Evolutionary conservation across 306 rosid genomes (phyloP), one percentile per base, ranked within the genome.

Genomic region (Sesbania bispinosa): DNA sequence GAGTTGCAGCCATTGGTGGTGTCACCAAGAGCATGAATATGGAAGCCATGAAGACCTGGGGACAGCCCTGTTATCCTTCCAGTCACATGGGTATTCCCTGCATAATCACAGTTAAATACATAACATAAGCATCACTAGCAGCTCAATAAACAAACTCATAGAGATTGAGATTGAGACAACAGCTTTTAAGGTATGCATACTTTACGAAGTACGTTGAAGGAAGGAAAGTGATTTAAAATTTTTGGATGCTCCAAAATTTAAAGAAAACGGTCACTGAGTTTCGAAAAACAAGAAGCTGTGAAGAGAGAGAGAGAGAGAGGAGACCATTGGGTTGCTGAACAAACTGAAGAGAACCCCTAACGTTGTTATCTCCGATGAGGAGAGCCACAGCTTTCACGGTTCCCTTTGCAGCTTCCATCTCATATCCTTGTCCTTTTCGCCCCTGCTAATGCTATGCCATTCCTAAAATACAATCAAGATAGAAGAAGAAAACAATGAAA

Each of bases 281-380:
- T n/a, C n/a, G n/a, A n/a, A n/a, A 33, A 16, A 66, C 15, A 10
- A 23, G 15, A 20, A 52, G 10, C 20, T n/a, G n/a, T n/a, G n/a
- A 24, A 73, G 32, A 62, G 46, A 69, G 61, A 38, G 29, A 83
- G 36, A 77, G 68, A 64, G 32, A n/a, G 71, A 59, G 48, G 4
- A 14, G 19, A 89, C 88, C 92, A 62, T 57, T 58, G 54, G 85
- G 42, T 23, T 74, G 69, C 65, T 85, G 87, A 46, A 71, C 36
- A 60, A 90, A 90, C 15, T 90, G 87, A 77, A 90, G 69, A 71
- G 83, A 81, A 33, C 96, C 96, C 72, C 84, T 84, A 19, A 87
- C 53, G 77, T 27, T 80, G 86, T 63, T 38, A 30, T 75, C 82
- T 67, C 96, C 96, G 41, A 67, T 15, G 62, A 89, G 27, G 71